Evolutionary conservation across 805 yeast species (phyloP), one percentile per base, ranked within the genome.

Genomic region (Lachancea dasiensis): DNA sequence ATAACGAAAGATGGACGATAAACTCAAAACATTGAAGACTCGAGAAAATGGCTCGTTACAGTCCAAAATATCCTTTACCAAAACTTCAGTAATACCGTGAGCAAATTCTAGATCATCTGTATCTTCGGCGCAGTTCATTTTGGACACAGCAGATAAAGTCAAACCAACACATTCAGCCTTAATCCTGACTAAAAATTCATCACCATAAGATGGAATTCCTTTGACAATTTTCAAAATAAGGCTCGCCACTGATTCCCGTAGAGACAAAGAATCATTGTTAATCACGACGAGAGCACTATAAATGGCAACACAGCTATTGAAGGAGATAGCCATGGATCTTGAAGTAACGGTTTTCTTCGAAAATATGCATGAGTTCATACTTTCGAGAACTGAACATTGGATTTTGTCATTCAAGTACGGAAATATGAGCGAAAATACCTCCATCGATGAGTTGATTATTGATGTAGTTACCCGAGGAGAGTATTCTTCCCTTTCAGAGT

Each of bases 351-450:
- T 51, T 4, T 54, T 46, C 38, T 69, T 61, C 20, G 75, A 66
- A 33, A 73, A 64, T 25, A 80, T 44, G 13, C 71, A 67, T 3
- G 80, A 66, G 46, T 87, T 72, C 44, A 92, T 60, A 38, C 79
- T 84, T 51, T 90, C 97, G 15, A 92, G 60, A n/a, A 92, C 68
- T 1, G 97, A 86, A 41, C 81, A 79, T 52, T 90, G 97, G 37
- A 92, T 82, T 44, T 86, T 84, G 4, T 75, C 61, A 6, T 89
- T 76, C 47, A 90, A 71, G 41, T 69, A 66, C 0, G 94, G 85
- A 46, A 90, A 81, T 1, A 82, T 68, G 6, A 72, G 53, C 4
- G 84, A 76, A 53, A 87, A 85, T 1, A 89, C 67, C 43, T 81
- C 86, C 51, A 90, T 77, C 0, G 96, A 80, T 2, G 73, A 55